These are phyloP conservation scores for Microdochium trichocladiopsis DNA, from an alignment of 2,329 filamentous ascomycete species.

Conservation along the genomic window DNA sequence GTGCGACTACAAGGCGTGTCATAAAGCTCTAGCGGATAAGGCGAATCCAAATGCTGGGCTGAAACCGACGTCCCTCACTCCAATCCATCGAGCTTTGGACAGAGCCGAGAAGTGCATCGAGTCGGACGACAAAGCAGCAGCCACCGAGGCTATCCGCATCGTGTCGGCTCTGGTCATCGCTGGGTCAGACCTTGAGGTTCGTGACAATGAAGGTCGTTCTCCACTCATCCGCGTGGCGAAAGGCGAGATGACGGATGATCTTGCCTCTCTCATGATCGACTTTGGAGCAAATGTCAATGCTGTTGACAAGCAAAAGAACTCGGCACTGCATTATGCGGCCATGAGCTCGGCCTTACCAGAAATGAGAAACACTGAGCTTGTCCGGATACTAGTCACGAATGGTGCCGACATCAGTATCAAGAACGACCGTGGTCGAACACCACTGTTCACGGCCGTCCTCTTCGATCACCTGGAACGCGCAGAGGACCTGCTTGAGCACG, in stretches of 20 bases:
- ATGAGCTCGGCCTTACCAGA: conserved; percentile 8
- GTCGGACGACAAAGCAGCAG: conserved; percentile 7
- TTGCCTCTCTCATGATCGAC: conserved; percentile 13
- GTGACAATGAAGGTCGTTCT: conserved; percentile 8
- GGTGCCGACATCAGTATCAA: conserved; percentile 10
- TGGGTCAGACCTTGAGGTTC: conserved; percentile 7
- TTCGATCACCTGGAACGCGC: conserved; percentile 8
- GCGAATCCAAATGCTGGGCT: conserved; percentile 8
- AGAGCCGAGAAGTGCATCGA: conserved; percentile 8
- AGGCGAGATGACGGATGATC: conserved; percentile 12
- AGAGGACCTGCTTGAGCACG: conserved; percentile 12
- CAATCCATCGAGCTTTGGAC: conserved; percentile 10
- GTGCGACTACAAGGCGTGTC: conserved; percentile 8
- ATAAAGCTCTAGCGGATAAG: conserved; percentile 11
- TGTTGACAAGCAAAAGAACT: conserved; percentile 10
- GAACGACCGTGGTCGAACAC: conserved; percentile 11
- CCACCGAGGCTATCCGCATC: conserved; percentile 7
- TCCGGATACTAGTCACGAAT: conserved; percentile 9
- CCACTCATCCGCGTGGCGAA: conserved; percentile 11
- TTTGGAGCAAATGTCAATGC: conserved; percentile 9
- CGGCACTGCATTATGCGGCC: conserved; percentile 13
- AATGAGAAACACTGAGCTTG: conserved; percentile 9
- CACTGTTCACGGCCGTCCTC: conserved; percentile 12
- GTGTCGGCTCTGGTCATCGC: conserved; percentile 11
- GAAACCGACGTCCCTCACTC: conserved; percentile 6